Evolutionary conservation across 805 yeast genomes (phyloP), one percentile per base, ranked within the genome.

Genomic region (Candida alai): DNA sequence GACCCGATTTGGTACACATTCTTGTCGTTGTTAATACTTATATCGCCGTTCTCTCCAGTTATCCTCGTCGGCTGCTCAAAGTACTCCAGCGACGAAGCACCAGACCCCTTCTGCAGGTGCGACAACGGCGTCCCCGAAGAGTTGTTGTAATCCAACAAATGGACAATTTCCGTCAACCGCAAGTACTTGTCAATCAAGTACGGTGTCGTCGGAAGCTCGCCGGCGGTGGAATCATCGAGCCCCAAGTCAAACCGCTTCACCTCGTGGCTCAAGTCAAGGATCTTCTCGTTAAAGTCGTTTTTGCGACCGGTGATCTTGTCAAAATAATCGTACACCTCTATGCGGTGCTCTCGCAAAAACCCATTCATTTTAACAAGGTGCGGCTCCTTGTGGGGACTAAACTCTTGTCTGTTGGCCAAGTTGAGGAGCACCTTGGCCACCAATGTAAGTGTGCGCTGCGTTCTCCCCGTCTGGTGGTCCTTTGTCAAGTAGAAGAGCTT

Each of bases 341-440:
- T 58, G 34, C 69, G 69, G 47, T 82, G 80, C 11, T 61, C 65
- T 2, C 67, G 63, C 14, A 90, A 67, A 46, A 90, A 88, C 1
- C 49, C 49, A 55, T 93, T 90, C 76, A 90, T 70, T 21, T 62
- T 65, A 13, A 73, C 65, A 58, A 90, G 64, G 67, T 81, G 86
- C 0, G 93, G 87, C 49, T 90, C 97, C 49, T 89, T 90, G 30
- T 79, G 78, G 6, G 85, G 82, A n/a, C 62, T 62, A 56, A 93
- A 87, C 30, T 59, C 58, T 15, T 80, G 76, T 30, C 95, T 60
- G 44, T 83, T 90, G 3, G 96, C 86, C 40, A 90, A 70, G 19
- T 84, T 83, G 56, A 89, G 71, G 21, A 90, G 53, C 5, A 81
- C 70, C 52, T 90, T 90, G 7, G 97, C 87, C 4, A 89, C 66